Evolutionary conservation across 2,329 filamentous ascomycete genomes (phyloP).

Genomic region (Chrysoporthe cubensis): DNA sequence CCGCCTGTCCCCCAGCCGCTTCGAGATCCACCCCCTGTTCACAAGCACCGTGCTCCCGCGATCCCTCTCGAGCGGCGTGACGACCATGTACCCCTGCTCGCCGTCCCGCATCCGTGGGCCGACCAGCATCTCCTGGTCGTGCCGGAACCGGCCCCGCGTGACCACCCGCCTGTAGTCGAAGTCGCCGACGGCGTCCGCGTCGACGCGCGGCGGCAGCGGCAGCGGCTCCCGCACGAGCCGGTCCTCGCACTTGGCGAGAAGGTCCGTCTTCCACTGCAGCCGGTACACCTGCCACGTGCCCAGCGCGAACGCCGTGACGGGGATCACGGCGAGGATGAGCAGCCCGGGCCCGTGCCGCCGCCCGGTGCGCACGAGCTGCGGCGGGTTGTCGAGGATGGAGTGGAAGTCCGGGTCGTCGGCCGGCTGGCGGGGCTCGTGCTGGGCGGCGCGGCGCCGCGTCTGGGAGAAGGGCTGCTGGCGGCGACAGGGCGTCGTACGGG

Average conservation of each 20-base stretch:
- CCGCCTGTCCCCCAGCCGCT: conserved; percentile 69
- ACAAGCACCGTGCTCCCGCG: conserved; percentile 75
- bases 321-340: conserved; percentile 83
- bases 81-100: conserved; percentile 85
- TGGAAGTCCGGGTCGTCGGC: conserved; percentile 79
- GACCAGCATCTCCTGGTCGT: conserved; percentile 96
- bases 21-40: conserved; percentile 89
- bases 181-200: conserved; percentile 78
- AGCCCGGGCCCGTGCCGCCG: conserved; percentile 78
- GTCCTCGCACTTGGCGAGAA: conserved; percentile 91
- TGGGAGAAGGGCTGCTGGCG: conserved; percentile 36
- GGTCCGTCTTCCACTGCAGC: conserved; percentile 89
- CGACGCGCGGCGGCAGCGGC: conserved; percentile 81
- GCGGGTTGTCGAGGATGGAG: conserved; percentile 85
- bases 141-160: conserved; percentile 73
- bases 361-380: conserved; percentile 76
- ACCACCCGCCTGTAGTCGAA: conserved; percentile 91
- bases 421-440: conserved; percentile 44
- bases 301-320: conserved; percentile 84
- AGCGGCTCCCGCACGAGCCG: conserved; percentile 83
- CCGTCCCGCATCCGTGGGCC: conserved; percentile 89
- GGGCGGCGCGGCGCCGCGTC: conserved; percentile 28
- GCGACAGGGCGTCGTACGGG: conserved; percentile 7
- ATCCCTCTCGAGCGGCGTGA: conserved; percentile 84
- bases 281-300: conserved; percentile 96